Evolutionary conservation across 176 grass and related monocot genomes (phyloP).

Genomic region (Leersia perrieri): DNA sequence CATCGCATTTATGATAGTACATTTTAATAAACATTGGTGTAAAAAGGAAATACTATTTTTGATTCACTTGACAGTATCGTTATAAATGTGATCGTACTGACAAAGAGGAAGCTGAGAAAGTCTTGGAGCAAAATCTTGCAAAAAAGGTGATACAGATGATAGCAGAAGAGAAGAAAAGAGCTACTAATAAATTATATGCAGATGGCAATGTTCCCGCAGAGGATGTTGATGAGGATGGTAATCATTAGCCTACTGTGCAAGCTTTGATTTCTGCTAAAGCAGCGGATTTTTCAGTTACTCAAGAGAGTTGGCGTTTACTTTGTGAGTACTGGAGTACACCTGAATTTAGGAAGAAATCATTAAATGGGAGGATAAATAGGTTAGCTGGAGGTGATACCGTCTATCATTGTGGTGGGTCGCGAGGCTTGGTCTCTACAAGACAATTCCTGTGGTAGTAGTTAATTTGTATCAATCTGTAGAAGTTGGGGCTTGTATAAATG

Average conservation of each 20-base stretch:
- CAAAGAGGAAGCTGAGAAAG: too few species aligned
- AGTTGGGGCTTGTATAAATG: background rate
- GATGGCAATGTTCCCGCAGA: background rate
- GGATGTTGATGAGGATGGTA: background rate
- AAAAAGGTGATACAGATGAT: too few species aligned
- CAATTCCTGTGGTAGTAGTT: background rate
- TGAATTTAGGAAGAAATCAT: background rate
- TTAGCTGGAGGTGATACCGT: background rate
- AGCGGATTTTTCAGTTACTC: background rate
- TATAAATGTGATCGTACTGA: too few species aligned
- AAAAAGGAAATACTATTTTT: too few species aligned
- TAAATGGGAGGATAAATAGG: background rate
- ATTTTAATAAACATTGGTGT: too few species aligned
- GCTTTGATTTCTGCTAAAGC: too few species aligned
- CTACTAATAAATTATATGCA: background rate
- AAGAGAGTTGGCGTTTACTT: background rate
- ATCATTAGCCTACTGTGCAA: too few species aligned
- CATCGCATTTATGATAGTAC: too few species aligned
- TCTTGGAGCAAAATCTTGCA: background rate
- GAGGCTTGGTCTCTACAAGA: background rate
- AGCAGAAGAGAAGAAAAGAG: too few species aligned
- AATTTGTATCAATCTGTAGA: background rate
- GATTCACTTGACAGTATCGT: too few species aligned
- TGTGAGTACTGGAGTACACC: background rate
- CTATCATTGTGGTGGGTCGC: background rate